A percentile compares a stretch with the other conserved stretches of the same genome.
Evolutionary conservation across 257 asterid species (phyloP).

Genomic region (Euphrasia confusa): DNA sequence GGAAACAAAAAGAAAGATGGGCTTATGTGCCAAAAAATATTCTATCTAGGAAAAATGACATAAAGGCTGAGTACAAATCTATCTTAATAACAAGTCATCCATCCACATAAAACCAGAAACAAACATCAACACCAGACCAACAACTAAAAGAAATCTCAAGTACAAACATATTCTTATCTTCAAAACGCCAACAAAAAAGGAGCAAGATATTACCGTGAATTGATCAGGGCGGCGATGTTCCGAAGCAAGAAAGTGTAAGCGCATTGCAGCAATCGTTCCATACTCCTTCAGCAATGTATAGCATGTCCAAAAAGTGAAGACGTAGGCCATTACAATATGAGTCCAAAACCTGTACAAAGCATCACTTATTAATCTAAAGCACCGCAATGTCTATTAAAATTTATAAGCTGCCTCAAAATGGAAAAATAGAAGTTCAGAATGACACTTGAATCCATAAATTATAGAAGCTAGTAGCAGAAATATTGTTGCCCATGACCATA

Average conservation of each 20-base stretch:
- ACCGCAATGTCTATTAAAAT: slow-evolving; percentile 10
- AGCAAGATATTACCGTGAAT: slow-evolving; percentile 53
- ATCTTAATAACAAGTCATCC: slow-evolving; percentile 7
- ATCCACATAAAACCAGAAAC: neutral
- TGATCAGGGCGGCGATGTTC: slow-evolving; percentile 92
- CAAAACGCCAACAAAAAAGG: slow-evolving; percentile 4
- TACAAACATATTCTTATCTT: neutral
- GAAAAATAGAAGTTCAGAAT: too few relatives aligned
- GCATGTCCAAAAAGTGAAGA: slow-evolving; percentile 83
- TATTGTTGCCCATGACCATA: too few relatives aligned
- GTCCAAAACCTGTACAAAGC: slow-evolving; percentile 77
- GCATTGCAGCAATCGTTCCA: slow-evolving; percentile 67
- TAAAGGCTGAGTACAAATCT: neutral
- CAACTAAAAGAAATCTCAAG: slow-evolving; percentile 8
- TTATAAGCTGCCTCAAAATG: too few relatives aligned
- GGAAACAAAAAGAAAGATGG: slow-evolving; percentile 12
- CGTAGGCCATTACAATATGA: slow-evolving; percentile 83
- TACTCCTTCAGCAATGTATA: slow-evolving; percentile 74
- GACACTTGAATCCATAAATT: too few relatives aligned
- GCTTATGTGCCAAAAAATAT: neutral
- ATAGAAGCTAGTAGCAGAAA: too few relatives aligned
- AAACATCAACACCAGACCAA: neutral
- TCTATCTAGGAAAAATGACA: slow-evolving; percentile 13
- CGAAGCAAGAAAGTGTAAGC: slow-evolving; percentile 86
- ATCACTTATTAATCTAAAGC: slow-evolving; percentile 6